Conservation (phyloP, 2,329 filamentous ascomycete species). For the Ceratocystiopsis minuta region DNA sequence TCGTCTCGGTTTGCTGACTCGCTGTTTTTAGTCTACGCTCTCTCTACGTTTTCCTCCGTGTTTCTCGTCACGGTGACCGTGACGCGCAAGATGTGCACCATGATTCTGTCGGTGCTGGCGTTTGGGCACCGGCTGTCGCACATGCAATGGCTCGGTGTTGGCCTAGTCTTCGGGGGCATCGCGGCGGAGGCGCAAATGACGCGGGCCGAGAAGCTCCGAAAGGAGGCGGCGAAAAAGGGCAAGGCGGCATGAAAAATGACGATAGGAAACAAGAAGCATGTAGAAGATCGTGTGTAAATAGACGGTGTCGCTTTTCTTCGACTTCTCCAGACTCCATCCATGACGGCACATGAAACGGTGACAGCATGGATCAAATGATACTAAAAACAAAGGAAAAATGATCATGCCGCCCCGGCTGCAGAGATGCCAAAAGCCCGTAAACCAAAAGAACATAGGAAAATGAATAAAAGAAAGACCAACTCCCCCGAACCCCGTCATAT, state of each 20-base stretch:
- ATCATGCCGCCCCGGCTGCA: no score
- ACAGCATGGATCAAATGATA: no score
- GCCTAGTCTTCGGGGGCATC: conserved; percentile 85
- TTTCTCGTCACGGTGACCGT: conserved; percentile 92
- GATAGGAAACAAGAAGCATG: no score
- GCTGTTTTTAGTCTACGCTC: conserved; percentile 51
- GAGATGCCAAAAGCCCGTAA: no score
- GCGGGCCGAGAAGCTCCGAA: conserved; percentile 64
- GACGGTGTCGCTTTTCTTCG: no score
- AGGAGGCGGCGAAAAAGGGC: conserved; percentile 42
- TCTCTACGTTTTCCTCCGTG: conserved; percentile 80
- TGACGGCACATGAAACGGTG: no score
- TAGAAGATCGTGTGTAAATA: background rate
- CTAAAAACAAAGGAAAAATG: no score
- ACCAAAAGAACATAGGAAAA: no score
- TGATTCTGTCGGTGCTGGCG: conserved; percentile 88
- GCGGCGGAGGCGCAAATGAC: conserved; percentile 76
- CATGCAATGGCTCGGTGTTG: conserved; percentile 92
- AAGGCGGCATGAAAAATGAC: conserved; percentile 7
- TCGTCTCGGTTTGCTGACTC: background rate
- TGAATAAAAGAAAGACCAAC: no score
- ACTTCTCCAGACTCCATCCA: no score
- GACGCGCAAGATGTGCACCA: conserved; percentile 96
- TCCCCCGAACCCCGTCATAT: conserved; percentile 27
- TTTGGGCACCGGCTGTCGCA: conserved; percentile 73